Base-by-base conservation (phyloP, 73 alveolate genomes). In the Paraurostyla sp. region DNA sequence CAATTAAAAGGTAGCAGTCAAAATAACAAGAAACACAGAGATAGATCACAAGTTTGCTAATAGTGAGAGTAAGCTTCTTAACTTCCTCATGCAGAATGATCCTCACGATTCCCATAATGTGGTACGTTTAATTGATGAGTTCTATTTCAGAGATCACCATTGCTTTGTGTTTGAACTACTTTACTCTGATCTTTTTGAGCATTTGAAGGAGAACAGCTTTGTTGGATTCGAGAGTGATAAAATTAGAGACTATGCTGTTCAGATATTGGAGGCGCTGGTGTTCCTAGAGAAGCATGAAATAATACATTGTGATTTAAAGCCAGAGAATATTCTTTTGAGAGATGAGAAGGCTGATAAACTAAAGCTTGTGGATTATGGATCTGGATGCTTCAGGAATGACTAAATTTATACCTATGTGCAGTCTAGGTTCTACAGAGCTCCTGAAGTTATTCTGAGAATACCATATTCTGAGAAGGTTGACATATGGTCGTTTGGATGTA, bases 281-380 rank as follows among this genome's bases (percentile, higher is more conserved):
- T 88, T 88, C 78, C 51, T 88, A 20, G 82, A 80, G 40, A 65
- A 80, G 36, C 63, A 88, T 25, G 41, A 59, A 41, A 80, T 88
- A 9, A 78, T 95, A 33, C 98, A 92, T 87, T 95, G 97, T 63
- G 97, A 95, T 86, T 63, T 95, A 58, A 92, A 92, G 88, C 97
- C 97, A 30, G 98, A 92, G 90, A 95, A 92, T 78, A 90, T 92
- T 48, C 92, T 95, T 41, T 51, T 92, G 48, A 90, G 81, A 38
- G 91, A 86, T 54, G 69, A 87, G 27, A 81, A 83, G 16, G 48
- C 76, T 46, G 58, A 88, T 23, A 92, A 91, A 42, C 76, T 95
- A 0, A 95, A 95, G 88, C 58, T 95, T 52, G 94, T 95, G 38
- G 98, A 95, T 84, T 95, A 93, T 83, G 98, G 98, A 20, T 91